These are phyloP conservation scores for Dactylellina drechsleri DNA, from an alignment of 2,329 filamentous ascomycete genomes.

Conservation along the genomic window DNA sequence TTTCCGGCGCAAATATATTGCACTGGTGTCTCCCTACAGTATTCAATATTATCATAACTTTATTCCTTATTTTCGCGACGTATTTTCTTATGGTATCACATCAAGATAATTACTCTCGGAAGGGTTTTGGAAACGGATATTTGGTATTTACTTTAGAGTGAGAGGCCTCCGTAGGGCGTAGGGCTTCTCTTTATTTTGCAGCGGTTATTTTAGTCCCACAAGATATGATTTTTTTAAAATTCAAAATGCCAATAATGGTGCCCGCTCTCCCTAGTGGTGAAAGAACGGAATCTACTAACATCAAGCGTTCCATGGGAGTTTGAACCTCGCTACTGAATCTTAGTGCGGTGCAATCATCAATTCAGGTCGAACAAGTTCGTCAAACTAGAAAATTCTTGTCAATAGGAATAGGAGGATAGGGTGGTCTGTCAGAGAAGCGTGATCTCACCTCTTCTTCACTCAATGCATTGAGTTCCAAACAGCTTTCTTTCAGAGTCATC, in stretches of 20 bases:
- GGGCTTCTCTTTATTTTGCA: neutral
- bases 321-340: neutral
- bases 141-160: neutral
- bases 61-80: too few relatives aligned
- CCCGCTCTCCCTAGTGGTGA: too few relatives aligned
- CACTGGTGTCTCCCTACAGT: too few relatives aligned
- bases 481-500: conserved; percentile 89
- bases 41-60: neutral
- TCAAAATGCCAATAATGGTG: too few relatives aligned
- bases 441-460: conserved; percentile 74
- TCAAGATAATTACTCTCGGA: too few relatives aligned
- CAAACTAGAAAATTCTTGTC: conserved; percentile 69
- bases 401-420: neutral
- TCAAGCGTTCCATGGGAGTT: neutral
- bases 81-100: too few relatives aligned
- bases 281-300: too few relatives aligned
- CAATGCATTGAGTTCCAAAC: conserved; percentile 89
- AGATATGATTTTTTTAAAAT: too few relatives aligned
- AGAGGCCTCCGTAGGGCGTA: too few relatives aligned
- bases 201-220: too few relatives aligned
- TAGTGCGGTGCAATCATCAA: conserved; percentile 86
- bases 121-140: too few relatives aligned
- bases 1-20: too few relatives aligned
- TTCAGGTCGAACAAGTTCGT: conserved; percentile 87
- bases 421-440: neutral